These are phyloP conservation scores for Furculomyces boomerangus DNA, from an alignment of 371 early-diverging fungal genomes.

Conservation along the genomic window DNA sequence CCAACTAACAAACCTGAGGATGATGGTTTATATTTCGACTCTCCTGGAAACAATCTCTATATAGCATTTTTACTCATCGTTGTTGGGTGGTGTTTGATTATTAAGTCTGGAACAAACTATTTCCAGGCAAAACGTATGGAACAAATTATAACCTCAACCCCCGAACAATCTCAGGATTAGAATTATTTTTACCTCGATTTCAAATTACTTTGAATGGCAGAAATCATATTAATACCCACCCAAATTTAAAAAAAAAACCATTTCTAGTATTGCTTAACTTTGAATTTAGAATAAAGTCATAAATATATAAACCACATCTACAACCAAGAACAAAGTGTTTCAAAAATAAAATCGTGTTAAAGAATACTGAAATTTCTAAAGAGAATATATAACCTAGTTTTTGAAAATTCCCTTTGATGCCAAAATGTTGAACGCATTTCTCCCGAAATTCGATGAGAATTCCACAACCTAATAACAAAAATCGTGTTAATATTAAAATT, in stretches of 20 bases:
- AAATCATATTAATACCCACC: no score
- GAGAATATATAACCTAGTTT: not conserved
- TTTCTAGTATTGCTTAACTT: no score
- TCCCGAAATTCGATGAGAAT: not conserved
- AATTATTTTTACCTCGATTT: no score
- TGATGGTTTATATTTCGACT: slow-evolving; percentile 7
- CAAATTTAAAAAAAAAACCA: no score
- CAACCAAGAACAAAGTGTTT: no score
- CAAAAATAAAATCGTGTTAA: no score
- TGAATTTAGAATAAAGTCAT: no score
- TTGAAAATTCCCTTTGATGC: not conserved
- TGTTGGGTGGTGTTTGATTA: slow-evolving; percentile 19
- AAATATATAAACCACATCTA: no score
- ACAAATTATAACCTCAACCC: slow-evolving; percentile 24
- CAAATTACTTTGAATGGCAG: no score
- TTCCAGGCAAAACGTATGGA: slow-evolving; percentile 23
- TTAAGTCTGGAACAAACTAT: slow-evolving; percentile 21
- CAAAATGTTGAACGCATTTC: not conserved
- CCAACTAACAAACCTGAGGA: not conserved
- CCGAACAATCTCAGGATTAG: slow-evolving; percentile 15
- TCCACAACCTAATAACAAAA: not conserved
- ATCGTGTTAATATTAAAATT: not conserved
- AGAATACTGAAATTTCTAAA: no score
- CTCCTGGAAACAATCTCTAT: slow-evolving; percentile 22
- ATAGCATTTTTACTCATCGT: slow-evolving; percentile 24